A percentile compares a stretch with the other conserved stretches of the same genome.
These are phyloP conservation scores for Coleophoma eucalyptorum DNA, from an alignment of 2,329 filamentous ascomycete species.

Conservation along the genomic window DNA sequence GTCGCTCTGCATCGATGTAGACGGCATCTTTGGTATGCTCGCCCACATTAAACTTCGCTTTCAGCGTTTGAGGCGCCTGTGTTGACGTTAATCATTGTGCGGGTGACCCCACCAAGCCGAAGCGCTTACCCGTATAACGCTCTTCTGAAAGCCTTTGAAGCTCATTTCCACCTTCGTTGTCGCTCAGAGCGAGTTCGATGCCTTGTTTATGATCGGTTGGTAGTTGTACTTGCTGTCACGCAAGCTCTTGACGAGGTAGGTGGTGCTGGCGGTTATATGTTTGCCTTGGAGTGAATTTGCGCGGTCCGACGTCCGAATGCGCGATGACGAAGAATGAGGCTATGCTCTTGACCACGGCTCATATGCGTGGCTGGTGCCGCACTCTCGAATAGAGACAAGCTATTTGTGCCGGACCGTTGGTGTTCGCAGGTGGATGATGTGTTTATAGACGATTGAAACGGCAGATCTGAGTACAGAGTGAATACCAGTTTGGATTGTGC, in stretches of 20 bases:
- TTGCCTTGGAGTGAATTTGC: neutral
- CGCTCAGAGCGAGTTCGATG: slow-evolving; percentile 6
- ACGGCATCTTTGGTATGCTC: slow-evolving; percentile 93
- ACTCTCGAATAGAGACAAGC: no score
- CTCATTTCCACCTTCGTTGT: slow-evolving; percentile 60
- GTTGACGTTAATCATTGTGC: slow-evolving; percentile 13
- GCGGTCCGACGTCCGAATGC: neutral
- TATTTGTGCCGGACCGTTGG: no score
- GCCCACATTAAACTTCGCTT: slow-evolving; percentile 89
- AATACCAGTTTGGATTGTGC: no score
- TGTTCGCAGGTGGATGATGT: no score
- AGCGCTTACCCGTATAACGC: slow-evolving; percentile 70
- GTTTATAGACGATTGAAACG: no score
- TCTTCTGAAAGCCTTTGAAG: slow-evolving; percentile 94
- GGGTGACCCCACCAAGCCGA: slow-evolving; percentile 17
- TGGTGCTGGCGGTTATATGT: no score
- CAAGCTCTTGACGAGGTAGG: no score
- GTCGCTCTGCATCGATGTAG: slow-evolving; percentile 89
- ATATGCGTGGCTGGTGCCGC: no score
- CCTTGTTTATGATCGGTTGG: neutral
- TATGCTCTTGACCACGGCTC: slow-evolving; percentile 10
- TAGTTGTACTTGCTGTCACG: no score
- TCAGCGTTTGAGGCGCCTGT: slow-evolving; percentile 86
- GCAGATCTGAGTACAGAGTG: no score
- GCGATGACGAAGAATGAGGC: slow-evolving; percentile 22